These are phyloP conservation scores for Microsporum ferrugineum DNA, from an alignment of 2,329 filamentous ascomycete species.

Conservation along the genomic window DNA sequence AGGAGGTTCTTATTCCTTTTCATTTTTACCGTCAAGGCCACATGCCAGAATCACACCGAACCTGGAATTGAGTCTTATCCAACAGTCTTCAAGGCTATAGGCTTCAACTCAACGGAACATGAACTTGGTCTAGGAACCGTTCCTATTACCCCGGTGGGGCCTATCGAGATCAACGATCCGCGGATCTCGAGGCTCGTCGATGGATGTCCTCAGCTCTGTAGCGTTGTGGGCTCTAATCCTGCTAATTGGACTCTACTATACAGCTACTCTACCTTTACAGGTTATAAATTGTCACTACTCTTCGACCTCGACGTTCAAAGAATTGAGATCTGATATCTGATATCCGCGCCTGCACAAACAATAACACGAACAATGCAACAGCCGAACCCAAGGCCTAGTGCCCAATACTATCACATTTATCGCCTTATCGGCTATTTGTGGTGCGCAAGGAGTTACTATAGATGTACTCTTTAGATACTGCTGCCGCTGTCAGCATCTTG, in stretches of 20 bases:
- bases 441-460: background rate
- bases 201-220: conserved; percentile 6
- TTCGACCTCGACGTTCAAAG: conserved; percentile 11
- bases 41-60: background rate
- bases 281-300: conserved; percentile 7
- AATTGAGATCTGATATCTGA: background rate
- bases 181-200: conserved; percentile 14
- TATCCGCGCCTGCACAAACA: conserved; percentile 8
- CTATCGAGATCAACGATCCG: background rate
- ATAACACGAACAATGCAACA: background rate
- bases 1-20: conserved; percentile 6
- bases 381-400: background rate
- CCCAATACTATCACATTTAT: background rate
- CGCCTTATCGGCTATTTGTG: background rate
- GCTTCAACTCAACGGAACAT: conserved; percentile 2
- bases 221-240: conserved; percentile 4
- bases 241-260: conserved; percentile 9
- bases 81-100: background rate
- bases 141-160: background rate
- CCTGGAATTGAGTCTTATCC: background rate
- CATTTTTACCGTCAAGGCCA: background rate
- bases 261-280: background rate
- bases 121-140: background rate
- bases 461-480: background rate
- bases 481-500: background rate